Conservation (phyloP, 2,329 filamentous ascomycete species). For the Rutstroemia sp. region DNA sequence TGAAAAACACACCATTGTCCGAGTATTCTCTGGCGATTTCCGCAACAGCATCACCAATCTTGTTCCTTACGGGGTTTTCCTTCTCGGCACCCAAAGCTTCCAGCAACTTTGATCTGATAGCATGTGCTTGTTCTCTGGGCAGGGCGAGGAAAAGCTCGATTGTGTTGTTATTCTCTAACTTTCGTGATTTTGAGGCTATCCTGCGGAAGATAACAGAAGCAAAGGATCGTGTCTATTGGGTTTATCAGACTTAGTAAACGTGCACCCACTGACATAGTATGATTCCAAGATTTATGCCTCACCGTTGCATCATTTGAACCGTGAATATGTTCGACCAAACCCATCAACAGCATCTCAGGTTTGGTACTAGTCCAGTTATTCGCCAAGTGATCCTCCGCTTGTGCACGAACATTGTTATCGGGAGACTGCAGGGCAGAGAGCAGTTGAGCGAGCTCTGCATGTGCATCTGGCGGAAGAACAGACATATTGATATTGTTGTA, state of each 20-base stretch:
- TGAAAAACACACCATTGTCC: slow-evolving; percentile 64
- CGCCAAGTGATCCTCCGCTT: slow-evolving; percentile 85
- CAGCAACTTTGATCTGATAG: slow-evolving; percentile 78
- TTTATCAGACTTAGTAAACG: not conserved
- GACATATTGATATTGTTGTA: slow-evolving; percentile 54
- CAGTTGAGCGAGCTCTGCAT: slow-evolving; percentile 77
- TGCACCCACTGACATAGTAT: not conserved
- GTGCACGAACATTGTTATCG: slow-evolving; percentile 77
- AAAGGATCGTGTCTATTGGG: slow-evolving; percentile 74
- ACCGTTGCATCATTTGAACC: slow-evolving; percentile 47
- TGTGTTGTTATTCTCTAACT: slow-evolving; percentile 62
- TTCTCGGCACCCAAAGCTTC: slow-evolving; percentile 68
- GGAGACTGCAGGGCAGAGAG: slow-evolving; percentile 81
- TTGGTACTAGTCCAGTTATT: slow-evolving; percentile 79
- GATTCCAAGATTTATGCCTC: slow-evolving; percentile 6
- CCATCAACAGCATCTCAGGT: slow-evolving; percentile 87
- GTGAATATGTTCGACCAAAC: slow-evolving; percentile 84
- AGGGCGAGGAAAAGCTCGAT: slow-evolving; percentile 83
- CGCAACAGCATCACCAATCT: slow-evolving; percentile 95
- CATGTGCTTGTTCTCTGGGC: slow-evolving; percentile 61
- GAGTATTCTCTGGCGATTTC: slow-evolving; percentile 93
- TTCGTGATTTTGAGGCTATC: slow-evolving; percentile 83
- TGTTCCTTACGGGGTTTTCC: slow-evolving; percentile 73
- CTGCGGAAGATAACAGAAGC: slow-evolving; percentile 89
- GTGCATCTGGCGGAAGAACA: slow-evolving; percentile 75